A percentile compares a stretch with the other conserved stretches of the same genome.
Conservation (phyloP, 371 early-diverging fungal genomes). For the Fennellomyces sp. region DNA sequence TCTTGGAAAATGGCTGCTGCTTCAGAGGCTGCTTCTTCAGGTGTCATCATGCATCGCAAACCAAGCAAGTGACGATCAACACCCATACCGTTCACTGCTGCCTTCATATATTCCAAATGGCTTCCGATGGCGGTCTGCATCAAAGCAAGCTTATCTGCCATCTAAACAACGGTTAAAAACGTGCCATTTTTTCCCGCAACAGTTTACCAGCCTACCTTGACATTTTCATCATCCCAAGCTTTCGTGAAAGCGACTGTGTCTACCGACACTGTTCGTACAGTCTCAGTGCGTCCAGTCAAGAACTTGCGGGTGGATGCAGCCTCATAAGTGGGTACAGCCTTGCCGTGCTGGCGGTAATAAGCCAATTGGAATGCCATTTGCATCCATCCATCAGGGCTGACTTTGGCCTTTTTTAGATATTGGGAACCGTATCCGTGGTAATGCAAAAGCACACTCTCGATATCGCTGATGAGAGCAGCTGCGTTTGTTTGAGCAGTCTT, state of each 20-base stretch:
- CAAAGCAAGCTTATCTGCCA: slow-evolving; percentile 56
- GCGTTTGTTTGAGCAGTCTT: slow-evolving; percentile 66
- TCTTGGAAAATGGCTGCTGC: slow-evolving; percentile 70
- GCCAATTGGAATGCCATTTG: slow-evolving; percentile 90
- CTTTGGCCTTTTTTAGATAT: slow-evolving; percentile 78
- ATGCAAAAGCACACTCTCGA: slow-evolving; percentile 74
- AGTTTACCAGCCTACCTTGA: slow-evolving; percentile 22
- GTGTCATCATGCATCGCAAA: slow-evolving; percentile 79
- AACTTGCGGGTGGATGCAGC: slow-evolving; percentile 84
- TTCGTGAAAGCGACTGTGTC: slow-evolving; percentile 72
- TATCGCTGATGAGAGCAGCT: slow-evolving; percentile 63
- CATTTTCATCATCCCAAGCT: slow-evolving; percentile 65
- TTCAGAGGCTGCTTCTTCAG: slow-evolving; percentile 62
- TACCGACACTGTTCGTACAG: slow-evolving; percentile 69
- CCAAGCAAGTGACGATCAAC: slow-evolving; percentile 89
- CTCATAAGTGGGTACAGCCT: slow-evolving; percentile 80
- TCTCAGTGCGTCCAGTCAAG: slow-evolving; percentile 87
- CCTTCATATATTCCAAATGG: slow-evolving; percentile 70
- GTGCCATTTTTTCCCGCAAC: neutral
- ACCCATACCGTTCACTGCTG: slow-evolving; percentile 75
- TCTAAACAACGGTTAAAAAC: slow-evolving; percentile 25
- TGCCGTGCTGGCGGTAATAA: slow-evolving; percentile 75
- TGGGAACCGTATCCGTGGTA: slow-evolving; percentile 76
- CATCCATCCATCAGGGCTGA: slow-evolving; percentile 84
- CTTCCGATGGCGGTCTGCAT: slow-evolving; percentile 65